Base-by-base conservation (phyloP, 2,329 filamentous ascomycete genomes). In the Alternaria triticina region DNA sequence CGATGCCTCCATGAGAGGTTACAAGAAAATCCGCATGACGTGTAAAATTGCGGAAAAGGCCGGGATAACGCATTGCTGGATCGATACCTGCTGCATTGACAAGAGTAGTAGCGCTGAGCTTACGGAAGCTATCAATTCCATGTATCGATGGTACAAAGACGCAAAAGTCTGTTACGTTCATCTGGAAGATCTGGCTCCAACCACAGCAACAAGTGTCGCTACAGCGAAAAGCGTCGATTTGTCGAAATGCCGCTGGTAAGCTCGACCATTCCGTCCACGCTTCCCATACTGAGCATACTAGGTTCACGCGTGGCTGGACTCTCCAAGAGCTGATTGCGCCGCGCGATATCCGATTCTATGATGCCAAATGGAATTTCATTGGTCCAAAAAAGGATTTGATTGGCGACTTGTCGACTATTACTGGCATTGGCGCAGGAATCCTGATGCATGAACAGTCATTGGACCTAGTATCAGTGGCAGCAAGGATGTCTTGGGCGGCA, bases 91-190 rank as follows among this genome's bases (percentile, higher is more conserved):
- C 47, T 63, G 66, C 40, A 67, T 61, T n/a, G 57, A 68, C 54
- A 64, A 68, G n/a, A 27, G 45, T 12, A 60, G 47, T n/a, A 54
- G 46, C n/a, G 51, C 59, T 2, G 64, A 67, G 33, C 50, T 73
- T 2, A 63, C 62, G 3, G 60, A 63, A n/a, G 51, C 58, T 4
- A 65, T 68, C 50, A 72, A 65, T 22, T 55, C 46, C 7, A 66
- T 70, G 54, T 64, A 62, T 11, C 22, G n/a, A 17, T 68, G 62
- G 62, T 69, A 69, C 4, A 62, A 15, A 40, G 40, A 4, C 40
- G 67, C 15, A 7, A n/a, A 47, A 27, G 56, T 40, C 7, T 71
- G 68, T 25, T 67, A 62, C 6, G 63, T 57, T 9, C 36, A 40
- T 40, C 15, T 40, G n/a, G 15, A 40, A 5, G 56, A 58, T 10